phyloP scores from a whole-genome alignment of 495 filamentous ascomycete species.

The Xylaria intraflava region DNA sequence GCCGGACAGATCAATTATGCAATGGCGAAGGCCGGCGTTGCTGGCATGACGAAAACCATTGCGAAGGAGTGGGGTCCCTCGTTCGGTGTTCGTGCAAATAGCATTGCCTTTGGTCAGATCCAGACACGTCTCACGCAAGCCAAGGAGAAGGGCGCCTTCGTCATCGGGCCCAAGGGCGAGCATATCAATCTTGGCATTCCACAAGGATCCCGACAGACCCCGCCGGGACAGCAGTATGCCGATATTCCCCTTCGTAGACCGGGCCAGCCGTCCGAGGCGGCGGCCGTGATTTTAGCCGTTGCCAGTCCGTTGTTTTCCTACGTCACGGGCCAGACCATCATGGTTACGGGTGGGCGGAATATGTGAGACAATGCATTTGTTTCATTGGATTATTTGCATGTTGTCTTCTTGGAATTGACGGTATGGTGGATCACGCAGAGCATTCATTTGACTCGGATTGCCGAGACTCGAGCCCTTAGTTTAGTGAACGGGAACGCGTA shows the following conservation, averaged over 20 bases:
- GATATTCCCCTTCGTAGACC: constrained; percentile 75
- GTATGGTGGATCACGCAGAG: neutral
- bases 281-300: constrained; percentile 69
- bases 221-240: constrained; percentile 35
- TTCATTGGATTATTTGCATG: neutral
- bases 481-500: neutral
- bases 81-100: constrained; percentile 79
- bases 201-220: constrained; percentile 21
- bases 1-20: constrained; percentile 82
- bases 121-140: constrained; percentile 67
- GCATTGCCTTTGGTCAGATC: constrained; percentile 75
- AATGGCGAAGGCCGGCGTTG: constrained; percentile 73
- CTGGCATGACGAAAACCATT: constrained; percentile 75
- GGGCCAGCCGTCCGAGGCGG: constrained; percentile 72
- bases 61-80: constrained; percentile 87
- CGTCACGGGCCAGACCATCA: constrained; percentile 77
- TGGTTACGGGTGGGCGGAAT: constrained; percentile 76
- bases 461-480: neutral
- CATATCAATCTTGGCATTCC: constrained; percentile 77
- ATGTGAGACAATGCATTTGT: constrained; percentile 47
- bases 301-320: constrained; percentile 74
- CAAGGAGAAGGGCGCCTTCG: constrained; percentile 73
- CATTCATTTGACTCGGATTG: neutral
- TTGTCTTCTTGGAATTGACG: neutral
- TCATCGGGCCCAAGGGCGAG: constrained; percentile 66